Evolutionary conservation across 441 rosid genomes (phyloP).

Genomic region (Croton setiger): DNA sequence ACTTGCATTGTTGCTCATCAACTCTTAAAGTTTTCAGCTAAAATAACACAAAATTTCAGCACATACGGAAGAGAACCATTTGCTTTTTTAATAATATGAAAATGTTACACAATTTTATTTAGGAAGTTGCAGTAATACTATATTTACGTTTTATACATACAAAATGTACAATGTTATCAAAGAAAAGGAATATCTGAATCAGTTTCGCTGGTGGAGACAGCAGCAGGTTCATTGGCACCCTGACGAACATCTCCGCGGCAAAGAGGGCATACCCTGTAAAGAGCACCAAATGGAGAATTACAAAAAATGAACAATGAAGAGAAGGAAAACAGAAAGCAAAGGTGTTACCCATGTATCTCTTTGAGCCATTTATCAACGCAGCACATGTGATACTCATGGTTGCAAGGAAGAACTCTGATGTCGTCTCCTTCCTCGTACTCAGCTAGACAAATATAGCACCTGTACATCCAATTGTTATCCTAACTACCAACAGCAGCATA

Average conservation of each 20-base stretch:
- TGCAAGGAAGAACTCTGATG: conserved; percentile 75
- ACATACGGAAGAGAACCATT: no score
- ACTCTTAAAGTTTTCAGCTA: no score
- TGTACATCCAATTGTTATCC: conserved; percentile 15
- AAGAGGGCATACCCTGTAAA: conserved; percentile 62
- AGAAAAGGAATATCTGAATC: conserved; percentile 30
- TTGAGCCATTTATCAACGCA: conserved; percentile 84
- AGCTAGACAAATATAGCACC: conserved; percentile 67
- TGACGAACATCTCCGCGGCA: conserved; percentile 65
- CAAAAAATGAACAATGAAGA: neutral
- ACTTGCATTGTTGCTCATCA: no score
- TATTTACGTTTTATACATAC: conserved; percentile 19
- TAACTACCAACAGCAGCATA: no score
- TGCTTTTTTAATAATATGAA: no score
- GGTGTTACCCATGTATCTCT: conserved; percentile 66
- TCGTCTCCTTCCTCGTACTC: conserved; percentile 69
- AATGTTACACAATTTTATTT: neutral
- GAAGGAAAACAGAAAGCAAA: neutral
- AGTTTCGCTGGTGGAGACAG: conserved; percentile 6
- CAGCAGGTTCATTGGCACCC: conserved; percentile 20
- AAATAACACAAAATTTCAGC: no score
- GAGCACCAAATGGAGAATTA: neutral
- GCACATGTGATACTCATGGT: conserved; percentile 68
- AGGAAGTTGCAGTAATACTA: no score
- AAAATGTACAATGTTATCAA: conserved; percentile 24